Percentiles rank a stretch among this genome's conserved stretches.
phyloP scores from a whole-genome alignment of 1,284 basidiomycete species.

The Anthracocystis walkeri region DNA sequence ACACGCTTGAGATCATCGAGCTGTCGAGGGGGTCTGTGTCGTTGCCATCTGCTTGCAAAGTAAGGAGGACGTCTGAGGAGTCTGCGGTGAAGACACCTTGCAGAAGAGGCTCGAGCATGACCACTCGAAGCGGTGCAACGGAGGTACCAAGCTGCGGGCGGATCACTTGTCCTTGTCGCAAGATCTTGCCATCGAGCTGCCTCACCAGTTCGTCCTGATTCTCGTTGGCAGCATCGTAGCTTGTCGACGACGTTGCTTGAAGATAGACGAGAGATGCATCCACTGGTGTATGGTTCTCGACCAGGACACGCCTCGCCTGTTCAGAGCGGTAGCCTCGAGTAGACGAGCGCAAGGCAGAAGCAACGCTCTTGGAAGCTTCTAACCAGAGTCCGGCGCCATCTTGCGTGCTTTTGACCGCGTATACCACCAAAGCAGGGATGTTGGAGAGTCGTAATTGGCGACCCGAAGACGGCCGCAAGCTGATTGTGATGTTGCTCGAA shows the following conservation, averaged over 20 bases:
- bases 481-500: constrained; percentile 12
- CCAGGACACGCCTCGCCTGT: constrained; percentile 14
- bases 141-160: constrained; percentile 16
- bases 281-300: constrained; percentile 32
- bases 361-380: constrained; percentile 31
- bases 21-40: constrained; percentile 18
- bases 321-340: constrained; percentile 20
- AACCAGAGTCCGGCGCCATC: constrained; percentile 27
- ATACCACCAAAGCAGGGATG: constrained; percentile 24
- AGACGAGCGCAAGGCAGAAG: constrained; percentile 15
- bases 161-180: constrained; percentile 48
- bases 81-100: constrained; percentile 53
- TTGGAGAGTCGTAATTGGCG: constrained; percentile 16
- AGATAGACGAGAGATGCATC: constrained; percentile 52
- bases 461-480: constrained; percentile 30
- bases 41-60: constrained; percentile 28
- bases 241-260: constrained; percentile 37
- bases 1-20: constrained; percentile 32
- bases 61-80: constrained; percentile 48
- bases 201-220: constrained; percentile 30
- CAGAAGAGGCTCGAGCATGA: constrained; percentile 62
- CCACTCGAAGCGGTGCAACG: constrained; percentile 27
- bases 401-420: constrained; percentile 27
- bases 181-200: constrained; percentile 43
- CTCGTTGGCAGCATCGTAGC: constrained; percentile 34